Evolutionary conservation across 768 basidiomycete species (phyloP).

Genomic region (Tephrocybe sp.): DNA sequence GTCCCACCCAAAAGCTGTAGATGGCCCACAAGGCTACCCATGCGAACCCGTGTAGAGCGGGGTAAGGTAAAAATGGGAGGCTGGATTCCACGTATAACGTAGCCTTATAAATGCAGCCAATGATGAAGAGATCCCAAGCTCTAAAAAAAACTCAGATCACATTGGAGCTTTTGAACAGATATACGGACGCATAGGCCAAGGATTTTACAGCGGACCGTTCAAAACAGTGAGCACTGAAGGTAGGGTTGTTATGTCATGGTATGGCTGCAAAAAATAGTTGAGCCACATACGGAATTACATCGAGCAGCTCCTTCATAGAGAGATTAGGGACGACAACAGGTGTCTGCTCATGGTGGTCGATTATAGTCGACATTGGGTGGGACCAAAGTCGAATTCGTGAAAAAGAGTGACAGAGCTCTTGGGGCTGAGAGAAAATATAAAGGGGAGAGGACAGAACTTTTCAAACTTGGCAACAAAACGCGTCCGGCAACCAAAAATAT

Average conservation of each 20-base stretch:
- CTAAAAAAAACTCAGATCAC: constrained; percentile 27
- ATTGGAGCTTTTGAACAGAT: background rate
- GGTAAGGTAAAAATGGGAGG: constrained; percentile 50
- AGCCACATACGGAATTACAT: constrained; percentile 62
- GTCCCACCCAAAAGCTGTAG: constrained; percentile 67
- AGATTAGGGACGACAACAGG: constrained; percentile 62
- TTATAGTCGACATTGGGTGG: constrained; percentile 7
- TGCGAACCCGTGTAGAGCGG: constrained; percentile 50
- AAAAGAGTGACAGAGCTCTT: background rate
- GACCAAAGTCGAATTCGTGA: background rate
- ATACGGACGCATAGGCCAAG: constrained; percentile 59
- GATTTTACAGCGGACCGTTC: constrained; percentile 74
- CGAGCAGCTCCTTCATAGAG: constrained; percentile 70
- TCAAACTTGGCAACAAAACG: too few relatives aligned
- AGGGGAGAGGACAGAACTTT: too few relatives aligned
- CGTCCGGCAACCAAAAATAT: too few relatives aligned
- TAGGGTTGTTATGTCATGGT: background rate
- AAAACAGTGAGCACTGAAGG: constrained; percentile 66
- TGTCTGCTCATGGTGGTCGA: constrained; percentile 35
- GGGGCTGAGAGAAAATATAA: background rate
- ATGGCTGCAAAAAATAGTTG: background rate
- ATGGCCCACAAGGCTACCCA: constrained; percentile 61
- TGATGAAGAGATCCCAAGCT: constrained; percentile 59
- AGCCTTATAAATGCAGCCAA: constrained; percentile 57
- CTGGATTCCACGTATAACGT: constrained; percentile 54